Conservation (phyloP, 2,329 filamentous ascomycete species). For the Aspergillus proliferans region DNA sequence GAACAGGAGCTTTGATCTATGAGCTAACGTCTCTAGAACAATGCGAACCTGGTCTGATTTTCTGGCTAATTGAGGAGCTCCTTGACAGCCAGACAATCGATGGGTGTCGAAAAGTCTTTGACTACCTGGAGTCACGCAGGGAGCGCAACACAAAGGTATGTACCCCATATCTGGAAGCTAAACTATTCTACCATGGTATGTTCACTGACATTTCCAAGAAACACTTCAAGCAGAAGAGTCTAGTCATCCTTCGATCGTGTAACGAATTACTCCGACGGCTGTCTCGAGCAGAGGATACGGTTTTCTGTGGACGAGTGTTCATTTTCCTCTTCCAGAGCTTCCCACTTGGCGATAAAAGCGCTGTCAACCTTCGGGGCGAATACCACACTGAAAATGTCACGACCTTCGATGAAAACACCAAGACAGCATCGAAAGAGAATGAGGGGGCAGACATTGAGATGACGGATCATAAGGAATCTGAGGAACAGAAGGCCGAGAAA, state of each 20-base stretch:
- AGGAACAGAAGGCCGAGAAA: slow-evolving; percentile 25
- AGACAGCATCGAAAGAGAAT: slow-evolving; percentile 28
- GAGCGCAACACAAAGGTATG: slow-evolving; percentile 74
- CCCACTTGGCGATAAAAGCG: slow-evolving; percentile 91
- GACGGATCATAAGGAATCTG: slow-evolving; percentile 33
- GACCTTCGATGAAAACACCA: slow-evolving; percentile 60
- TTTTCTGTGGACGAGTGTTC: slow-evolving; percentile 95
- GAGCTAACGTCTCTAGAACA: slow-evolving; percentile 32
- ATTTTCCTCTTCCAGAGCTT: slow-evolving; percentile 99
- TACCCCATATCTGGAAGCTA: neutral
- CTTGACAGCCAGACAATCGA: slow-evolving; percentile 93
- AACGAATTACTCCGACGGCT: slow-evolving; percentile 90
- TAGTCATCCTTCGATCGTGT: slow-evolving; percentile 87
- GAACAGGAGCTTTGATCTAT: slow-evolving; percentile 13
- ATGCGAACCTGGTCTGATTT: slow-evolving; percentile 72
- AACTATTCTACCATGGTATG: neutral
- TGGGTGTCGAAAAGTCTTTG: slow-evolving; percentile 84
- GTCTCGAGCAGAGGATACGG: slow-evolving; percentile 92
- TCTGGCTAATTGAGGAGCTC: slow-evolving; percentile 89
- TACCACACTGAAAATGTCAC: slow-evolving; percentile 96
- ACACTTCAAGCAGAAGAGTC: slow-evolving; percentile 73
- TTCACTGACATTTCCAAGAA: slow-evolving; percentile 36
- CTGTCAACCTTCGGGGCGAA: slow-evolving; percentile 90
- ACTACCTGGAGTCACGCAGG: slow-evolving; percentile 87
- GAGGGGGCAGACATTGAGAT: slow-evolving; percentile 64